Evolutionary conservation across 2,329 filamentous ascomycete species (phyloP), one percentile per base, ranked within the genome.

Genomic region (Fusarium odoratissimum): DNA sequence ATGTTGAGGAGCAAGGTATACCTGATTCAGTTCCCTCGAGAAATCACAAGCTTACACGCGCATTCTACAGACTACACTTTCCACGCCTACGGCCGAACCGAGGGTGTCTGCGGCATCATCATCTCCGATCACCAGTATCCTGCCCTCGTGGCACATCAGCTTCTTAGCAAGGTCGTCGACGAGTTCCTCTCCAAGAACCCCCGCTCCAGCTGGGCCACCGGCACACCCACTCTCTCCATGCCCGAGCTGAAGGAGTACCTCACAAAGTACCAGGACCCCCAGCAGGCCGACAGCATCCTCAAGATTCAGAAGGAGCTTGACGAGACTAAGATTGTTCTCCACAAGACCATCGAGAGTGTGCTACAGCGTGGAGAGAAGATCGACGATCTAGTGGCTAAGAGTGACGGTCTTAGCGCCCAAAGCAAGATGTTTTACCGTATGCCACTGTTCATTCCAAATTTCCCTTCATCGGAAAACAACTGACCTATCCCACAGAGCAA

Each of bases 361-460:
- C 83, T 98, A 79, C 92, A 98, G 86, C 90, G 96, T 70, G 96
- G 95, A 45, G 95, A 98, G 90, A 98, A 98, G 89, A 94, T 99
- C 76, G 95, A 98, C 80, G 93, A 93, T 77, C 84, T 99, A 76
- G 95, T 98, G 49, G 91, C 92, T 73, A 98, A 98, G 90, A 97
- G 94, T 79, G 94, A 97, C 77, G 94, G 92, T 17, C 84, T 99
- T 79, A 97, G 94, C 83, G 90, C 91, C 55, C 93, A 96, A 87
- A 97, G 94, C 85, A 98, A 97, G 89, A 95, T 97, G 92, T 99
- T 99, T 83, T 98, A 98, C 83, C 94, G 92, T 92, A 83, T 77
- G 87, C 84, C 28, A 11, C 21, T 25, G 19, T 33, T 55, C 60
- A 63, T 68, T 28, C 21, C 35, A 21, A 48, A 58, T 13, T 19